These are phyloP conservation scores for Exophiala calicioides DNA, from an alignment of 2,329 filamentous ascomycete genomes.

Conservation along the genomic window DNA sequence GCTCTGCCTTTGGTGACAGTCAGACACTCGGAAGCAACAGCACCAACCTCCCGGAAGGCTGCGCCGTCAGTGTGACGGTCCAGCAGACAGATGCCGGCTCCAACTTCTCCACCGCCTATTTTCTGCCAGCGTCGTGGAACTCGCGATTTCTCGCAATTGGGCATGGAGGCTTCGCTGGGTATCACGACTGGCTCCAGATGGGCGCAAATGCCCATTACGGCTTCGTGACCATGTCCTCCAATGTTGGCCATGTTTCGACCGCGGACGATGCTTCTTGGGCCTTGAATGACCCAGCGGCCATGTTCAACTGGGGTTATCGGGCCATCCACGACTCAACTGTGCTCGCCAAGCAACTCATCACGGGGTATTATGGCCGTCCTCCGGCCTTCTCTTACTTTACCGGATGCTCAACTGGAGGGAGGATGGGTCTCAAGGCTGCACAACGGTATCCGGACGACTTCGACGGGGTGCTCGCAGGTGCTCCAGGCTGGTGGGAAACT, in stretches of 20 bases:
- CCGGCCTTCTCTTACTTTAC: constrained; percentile 51
- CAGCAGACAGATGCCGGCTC: constrained; percentile 36
- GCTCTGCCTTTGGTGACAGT: too few relatives aligned
- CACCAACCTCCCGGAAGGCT: constrained; percentile 37
- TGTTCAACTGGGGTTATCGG: constrained; percentile 43
- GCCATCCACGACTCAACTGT: constrained; percentile 53
- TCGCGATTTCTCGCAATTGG: constrained; percentile 38
- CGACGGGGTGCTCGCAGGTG: too few relatives aligned
- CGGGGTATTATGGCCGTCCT: constrained; percentile 43
- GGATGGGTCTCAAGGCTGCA: too few relatives aligned
- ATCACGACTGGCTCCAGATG: constrained; percentile 48
- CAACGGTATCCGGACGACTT: too few relatives aligned
- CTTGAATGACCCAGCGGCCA: constrained; percentile 37
- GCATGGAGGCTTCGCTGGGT: constrained; percentile 50
- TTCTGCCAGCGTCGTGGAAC: constrained; percentile 42
- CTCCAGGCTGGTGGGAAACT: too few relatives aligned
- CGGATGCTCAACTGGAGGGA: constrained; percentile 53
- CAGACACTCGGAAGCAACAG: too few relatives aligned
- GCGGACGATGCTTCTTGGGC: constrained; percentile 42
- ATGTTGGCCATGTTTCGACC: constrained; percentile 47
- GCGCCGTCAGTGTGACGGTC: constrained; percentile 41
- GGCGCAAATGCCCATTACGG: constrained; percentile 39
- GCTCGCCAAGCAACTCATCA: constrained; percentile 42
- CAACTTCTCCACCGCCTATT: constrained; percentile 42
- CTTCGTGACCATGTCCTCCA: constrained; percentile 46